Percentiles rank a stretch among this genome's conserved stretches.
Evolutionary conservation across 139 green algal species (phyloP).

Genomic region (Tetradesmus lagerheimii): DNA sequence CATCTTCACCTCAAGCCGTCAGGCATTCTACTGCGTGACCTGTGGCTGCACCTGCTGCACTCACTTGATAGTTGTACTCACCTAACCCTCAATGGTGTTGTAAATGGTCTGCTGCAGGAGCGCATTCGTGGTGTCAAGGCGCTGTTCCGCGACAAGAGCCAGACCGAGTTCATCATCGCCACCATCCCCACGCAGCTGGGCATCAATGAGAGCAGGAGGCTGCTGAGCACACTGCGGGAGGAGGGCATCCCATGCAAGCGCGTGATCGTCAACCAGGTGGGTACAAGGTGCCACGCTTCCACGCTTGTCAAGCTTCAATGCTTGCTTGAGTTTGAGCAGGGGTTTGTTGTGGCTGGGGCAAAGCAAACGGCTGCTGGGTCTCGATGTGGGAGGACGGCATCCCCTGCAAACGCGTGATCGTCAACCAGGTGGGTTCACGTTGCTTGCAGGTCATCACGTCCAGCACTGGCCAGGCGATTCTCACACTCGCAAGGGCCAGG

Average conservation of each 20-base stretch:
- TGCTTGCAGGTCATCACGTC: slow-evolving; percentile 67
- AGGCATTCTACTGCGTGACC: no score
- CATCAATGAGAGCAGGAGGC: slow-evolving; percentile 87
- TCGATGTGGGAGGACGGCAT: slow-evolving; percentile 68
- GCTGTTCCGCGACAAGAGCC: slow-evolving; percentile 89
- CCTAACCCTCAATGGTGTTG: no score
- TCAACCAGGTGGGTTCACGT: neutral
- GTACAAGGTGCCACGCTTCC: no score
- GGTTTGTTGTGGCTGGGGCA: slow-evolving; percentile 48
- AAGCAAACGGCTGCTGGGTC: slow-evolving; percentile 78
- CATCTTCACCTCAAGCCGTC: no score
- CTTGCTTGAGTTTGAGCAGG: no score
- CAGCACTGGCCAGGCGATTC: no score
- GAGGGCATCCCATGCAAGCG: slow-evolving; percentile 94
- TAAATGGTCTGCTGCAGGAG: slow-evolving; percentile 53
- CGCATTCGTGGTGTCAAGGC: slow-evolving; percentile 80
- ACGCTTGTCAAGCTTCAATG: no score
- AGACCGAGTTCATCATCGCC: slow-evolving; percentile 98
- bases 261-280: slow-evolving; percentile 97
- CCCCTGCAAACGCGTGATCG: neutral
- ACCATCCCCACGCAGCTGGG: slow-evolving; percentile 98
- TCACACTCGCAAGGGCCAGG: no score
- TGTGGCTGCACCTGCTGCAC: no score
- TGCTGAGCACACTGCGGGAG: slow-evolving; percentile 79
- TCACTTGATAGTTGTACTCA: no score